Base-by-base conservation (phyloP, 2,329 filamentous ascomycete species). In the Furcasterigmium furcatum region DNA sequence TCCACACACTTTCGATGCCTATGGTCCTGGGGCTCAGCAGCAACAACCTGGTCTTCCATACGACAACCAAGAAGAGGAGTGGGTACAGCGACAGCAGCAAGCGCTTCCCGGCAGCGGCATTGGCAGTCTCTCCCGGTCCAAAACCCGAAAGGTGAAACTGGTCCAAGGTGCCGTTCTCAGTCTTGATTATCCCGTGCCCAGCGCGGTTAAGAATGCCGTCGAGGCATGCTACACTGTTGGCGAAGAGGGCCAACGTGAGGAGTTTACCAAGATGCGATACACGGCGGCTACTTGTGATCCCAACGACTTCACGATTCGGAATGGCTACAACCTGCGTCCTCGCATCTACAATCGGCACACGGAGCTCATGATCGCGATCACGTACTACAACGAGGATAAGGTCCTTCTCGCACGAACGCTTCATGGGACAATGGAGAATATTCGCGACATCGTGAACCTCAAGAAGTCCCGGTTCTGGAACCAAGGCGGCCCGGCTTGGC, bases 381-480 rank as follows among this genome's bases (percentile, higher is more conserved):
- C 89, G 47, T 94, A 94, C 72, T 95, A 95, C 73, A 94, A 94
- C 70, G 89, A 95, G 75, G 89, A 95, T 72, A 94, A 94, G 74
- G 81, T 84, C 24, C 74, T 95, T 52, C 88, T 88, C 16, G 77
- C 89, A 38, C 84, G 89, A 66, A 95, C 89, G 0, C 72, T 95
- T 45, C 89, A 94, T 66, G 88, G 89, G 74, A 88, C 91, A 44
- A 95, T 95, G 89, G 87, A 92, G 65, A 95, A 95, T 63, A 89
- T 95, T 58, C 84, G 88, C 50, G 89, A 95, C 59, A 95, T 95
- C 62, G 89, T 94, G 57, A 94, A 94, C 69, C 73, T 94, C 52
- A 94, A 94, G 68, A 94, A 91, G 70, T 92, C 89, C 29, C 88
- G 91, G 59, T 95, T 95, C 73, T 95, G 89, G 89, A 92, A 94